Percentiles rank a stretch among this genome's conserved stretches.
Evolutionary conservation across 257 asterid genomes (phyloP).

Genomic region (Penstemon barbatus): DNA sequence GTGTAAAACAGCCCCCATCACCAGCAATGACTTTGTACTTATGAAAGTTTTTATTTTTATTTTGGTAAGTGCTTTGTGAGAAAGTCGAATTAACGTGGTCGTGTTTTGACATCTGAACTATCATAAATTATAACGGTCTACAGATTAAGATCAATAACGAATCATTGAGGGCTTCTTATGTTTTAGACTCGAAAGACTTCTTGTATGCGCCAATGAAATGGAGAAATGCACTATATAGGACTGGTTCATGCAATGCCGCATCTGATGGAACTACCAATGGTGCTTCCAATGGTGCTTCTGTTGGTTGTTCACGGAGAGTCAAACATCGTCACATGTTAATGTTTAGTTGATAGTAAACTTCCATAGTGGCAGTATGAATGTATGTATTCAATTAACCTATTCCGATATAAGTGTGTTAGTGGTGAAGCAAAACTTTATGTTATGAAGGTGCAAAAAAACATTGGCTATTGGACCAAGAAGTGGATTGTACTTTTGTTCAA

Average conservation of each 20-base stretch:
- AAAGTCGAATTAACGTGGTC: too few species aligned
- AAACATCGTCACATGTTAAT: constrained; percentile 40
- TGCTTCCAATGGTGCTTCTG: constrained; percentile 16
- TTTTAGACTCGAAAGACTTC: constrained; percentile 72
- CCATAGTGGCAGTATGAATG: constrained; percentile 14
- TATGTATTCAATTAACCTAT: neutral
- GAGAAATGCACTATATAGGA: constrained; percentile 40
- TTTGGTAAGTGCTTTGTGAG: too few species aligned
- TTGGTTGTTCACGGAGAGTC: constrained; percentile 22
- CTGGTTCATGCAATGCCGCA: constrained; percentile 29
- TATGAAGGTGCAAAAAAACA: constrained; percentile 27
- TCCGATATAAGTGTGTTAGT: neutral
- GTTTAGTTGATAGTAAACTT: constrained; percentile 33
- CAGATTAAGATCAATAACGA: constrained; percentile 56
- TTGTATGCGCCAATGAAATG: constrained; percentile 48
- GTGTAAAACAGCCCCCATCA: too few species aligned
- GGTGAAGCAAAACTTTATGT: neutral
- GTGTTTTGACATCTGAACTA: too few species aligned
- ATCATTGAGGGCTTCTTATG: constrained; percentile 68
- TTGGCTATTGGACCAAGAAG: constrained; percentile 1
- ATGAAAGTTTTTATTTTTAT: too few species aligned
- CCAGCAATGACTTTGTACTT: too few species aligned
- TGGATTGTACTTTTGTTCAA: constrained; percentile 21
- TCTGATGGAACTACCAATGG: constrained; percentile 18
- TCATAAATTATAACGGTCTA: constrained; percentile 52